phyloP scores from a whole-genome alignment of 2,329 filamentous ascomycete genomes.

The Kalmusia sp. region DNA sequence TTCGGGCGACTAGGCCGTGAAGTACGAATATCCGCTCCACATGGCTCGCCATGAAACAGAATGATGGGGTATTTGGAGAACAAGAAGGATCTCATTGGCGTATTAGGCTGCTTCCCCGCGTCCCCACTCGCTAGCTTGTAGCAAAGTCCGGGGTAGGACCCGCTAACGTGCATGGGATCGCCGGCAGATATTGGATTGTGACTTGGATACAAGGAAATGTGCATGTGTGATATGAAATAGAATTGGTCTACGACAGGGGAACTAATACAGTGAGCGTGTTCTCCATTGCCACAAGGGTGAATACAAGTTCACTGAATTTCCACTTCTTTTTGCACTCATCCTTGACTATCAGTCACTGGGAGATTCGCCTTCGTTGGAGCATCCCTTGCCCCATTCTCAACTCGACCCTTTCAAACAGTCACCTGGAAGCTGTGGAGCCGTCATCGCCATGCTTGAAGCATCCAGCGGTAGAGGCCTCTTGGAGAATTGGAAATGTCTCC shows the following conservation, averaged over 20 bases:
- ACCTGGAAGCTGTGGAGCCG: neutral
- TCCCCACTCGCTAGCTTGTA: slow-evolving; percentile 27
- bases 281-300: neutral
- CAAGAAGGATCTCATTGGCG: neutral
- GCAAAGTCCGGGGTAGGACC: slow-evolving; percentile 22
- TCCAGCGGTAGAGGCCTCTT: slow-evolving; percentile 38
- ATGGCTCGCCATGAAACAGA: neutral
- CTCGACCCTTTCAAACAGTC: no score
- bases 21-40: neutral
- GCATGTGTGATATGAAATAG: slow-evolving; percentile 16
- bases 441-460: slow-evolving; percentile 27
- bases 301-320: neutral
- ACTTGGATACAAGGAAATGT: slow-evolving; percentile 12
- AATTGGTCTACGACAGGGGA: neutral
- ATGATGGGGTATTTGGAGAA: neutral
- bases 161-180: slow-evolving; percentile 21
- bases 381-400: no score
- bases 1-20: neutral
- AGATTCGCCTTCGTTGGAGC: no score
- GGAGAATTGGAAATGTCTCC: slow-evolving; percentile 56
- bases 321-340: no score
- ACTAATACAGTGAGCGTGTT: neutral
- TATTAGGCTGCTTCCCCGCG: slow-evolving; percentile 19
- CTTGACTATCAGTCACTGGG: no score
- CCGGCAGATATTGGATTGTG: slow-evolving; percentile 28